Evolutionary conservation across 2,329 filamentous ascomycete species (phyloP), one percentile per base, ranked within the genome.

Genomic region (Bertia moriformis): DNA sequence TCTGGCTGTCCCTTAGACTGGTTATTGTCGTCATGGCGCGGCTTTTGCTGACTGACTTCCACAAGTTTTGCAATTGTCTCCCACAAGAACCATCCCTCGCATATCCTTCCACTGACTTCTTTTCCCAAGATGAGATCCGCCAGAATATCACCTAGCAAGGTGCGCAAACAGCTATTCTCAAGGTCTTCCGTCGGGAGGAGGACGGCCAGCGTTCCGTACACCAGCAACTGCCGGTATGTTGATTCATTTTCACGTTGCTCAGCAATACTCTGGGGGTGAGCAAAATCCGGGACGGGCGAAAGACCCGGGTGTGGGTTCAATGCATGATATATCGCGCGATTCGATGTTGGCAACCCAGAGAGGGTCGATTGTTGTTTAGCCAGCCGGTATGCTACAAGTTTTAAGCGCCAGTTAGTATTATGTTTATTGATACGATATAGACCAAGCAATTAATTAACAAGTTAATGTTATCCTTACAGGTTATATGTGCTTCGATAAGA

Each of bases 171-270:
- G 35, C 62, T 65, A 51, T 78, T 80, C 41, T 73, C 65, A 36
- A 79, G 52, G 49, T 80, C 74, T 48, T 79, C 75, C 13, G 73
- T 76, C 7, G 75, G 75, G 15, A 80, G 60, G 20, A 80, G 59
- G 27, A 78, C 59, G 32, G 71, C 69, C 45, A 80, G 54, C 39
- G 68, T 59, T 33, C 69, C 69, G 45, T 75, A 67, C n/a, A 72
- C 66, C 19, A 80, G 61, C 41, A 79, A 52, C 46, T 75, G 71
- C 45, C 73, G 69, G 63, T 77, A 79, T 42, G 62, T 60, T 32
- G 61, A 61, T 54, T 80, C 75, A 45, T 70, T 72, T 44, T 70
- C 62, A 41, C 57, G 53, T 51, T 78, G 74, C 46, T 66, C 59
- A 40, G 54, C 47, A 38, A 60, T 49, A 20, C 59, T 61, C 27